Evolutionary conservation across 257 asterid species (phyloP).

Genomic region (Primulina eburnea): DNA sequence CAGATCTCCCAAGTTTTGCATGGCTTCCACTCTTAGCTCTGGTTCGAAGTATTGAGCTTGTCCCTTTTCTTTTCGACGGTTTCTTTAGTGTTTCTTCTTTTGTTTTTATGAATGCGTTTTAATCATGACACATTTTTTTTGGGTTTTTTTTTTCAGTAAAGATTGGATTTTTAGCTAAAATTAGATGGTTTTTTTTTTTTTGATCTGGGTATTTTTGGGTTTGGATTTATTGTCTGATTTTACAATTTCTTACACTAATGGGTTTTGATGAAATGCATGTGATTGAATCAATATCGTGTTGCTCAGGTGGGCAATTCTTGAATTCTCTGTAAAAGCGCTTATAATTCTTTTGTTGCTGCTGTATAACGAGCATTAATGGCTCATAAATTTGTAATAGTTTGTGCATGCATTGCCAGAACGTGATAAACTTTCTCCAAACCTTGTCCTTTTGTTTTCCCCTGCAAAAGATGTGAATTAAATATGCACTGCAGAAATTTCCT

Average conservation of each 20-base stretch:
- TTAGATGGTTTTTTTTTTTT: background rate
- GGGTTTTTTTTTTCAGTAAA: background rate
- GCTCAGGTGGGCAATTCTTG: background rate
- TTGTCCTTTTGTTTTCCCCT: too few species aligned
- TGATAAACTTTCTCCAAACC: background rate
- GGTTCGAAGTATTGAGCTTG: conserved; percentile 46
- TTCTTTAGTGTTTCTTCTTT: background rate
- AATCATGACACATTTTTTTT: conserved; percentile 4
- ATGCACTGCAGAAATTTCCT: too few species aligned
- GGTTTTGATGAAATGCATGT: background rate
- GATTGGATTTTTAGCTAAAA: conserved; percentile 27
- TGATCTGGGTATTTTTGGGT: conserved; percentile 26
- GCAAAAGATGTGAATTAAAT: too few species aligned
- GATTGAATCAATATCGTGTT: background rate
- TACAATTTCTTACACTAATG: background rate
- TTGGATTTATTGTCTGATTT: conserved; percentile 2
- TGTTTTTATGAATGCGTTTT: background rate
- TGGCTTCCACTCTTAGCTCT: conserved; percentile 73
- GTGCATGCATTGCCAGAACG: background rate
- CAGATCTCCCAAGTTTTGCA: conserved; percentile 70
- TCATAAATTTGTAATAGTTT: background rate
- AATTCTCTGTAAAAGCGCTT: background rate
- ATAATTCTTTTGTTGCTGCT: conserved; percentile 4
- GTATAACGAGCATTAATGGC: background rate
- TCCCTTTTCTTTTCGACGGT: background rate